Conservation (phyloP, 2,329 filamentous ascomycete species). For the Tetracladium maxilliforme region DNA sequence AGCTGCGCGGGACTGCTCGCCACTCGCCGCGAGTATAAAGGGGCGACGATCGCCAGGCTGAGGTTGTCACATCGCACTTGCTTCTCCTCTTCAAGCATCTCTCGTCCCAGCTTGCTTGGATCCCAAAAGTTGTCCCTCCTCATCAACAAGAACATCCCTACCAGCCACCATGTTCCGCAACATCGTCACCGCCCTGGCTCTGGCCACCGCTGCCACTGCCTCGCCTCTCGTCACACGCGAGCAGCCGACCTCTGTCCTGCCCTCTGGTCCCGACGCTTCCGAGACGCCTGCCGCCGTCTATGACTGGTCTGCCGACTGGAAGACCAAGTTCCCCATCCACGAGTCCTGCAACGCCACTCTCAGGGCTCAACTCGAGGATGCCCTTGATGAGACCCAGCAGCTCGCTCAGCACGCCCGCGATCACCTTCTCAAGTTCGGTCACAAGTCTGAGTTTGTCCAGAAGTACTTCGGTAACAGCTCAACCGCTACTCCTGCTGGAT, state of each 20-base stretch:
- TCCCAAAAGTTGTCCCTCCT: too few relatives aligned
- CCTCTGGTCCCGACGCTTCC: too few relatives aligned
- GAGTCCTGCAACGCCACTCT: slow-evolving; percentile 51
- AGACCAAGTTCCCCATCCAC: slow-evolving; percentile 34
- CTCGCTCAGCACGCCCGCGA: slow-evolving; percentile 46
- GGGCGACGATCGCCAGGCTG: too few relatives aligned
- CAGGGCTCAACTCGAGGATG: slow-evolving; percentile 35
- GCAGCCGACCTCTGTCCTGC: too few relatives aligned
- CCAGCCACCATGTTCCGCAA: too few relatives aligned
- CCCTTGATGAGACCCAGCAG: slow-evolving; percentile 39
- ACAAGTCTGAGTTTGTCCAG: slow-evolving; percentile 39
- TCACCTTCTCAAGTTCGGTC: slow-evolving; percentile 42
- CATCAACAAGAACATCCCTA: too few relatives aligned
- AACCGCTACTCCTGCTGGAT: slow-evolving; percentile 43
- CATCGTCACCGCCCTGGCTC: slow-evolving; percentile 1
- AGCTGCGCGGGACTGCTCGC: too few relatives aligned
- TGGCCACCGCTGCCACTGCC: not conserved
- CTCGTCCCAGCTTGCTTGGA: too few relatives aligned
- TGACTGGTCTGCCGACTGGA: slow-evolving; percentile 1
- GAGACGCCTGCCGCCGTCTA: not conserved
- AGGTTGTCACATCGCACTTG: too few relatives aligned
- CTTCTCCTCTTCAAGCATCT: too few relatives aligned
- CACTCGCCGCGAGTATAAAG: too few relatives aligned
- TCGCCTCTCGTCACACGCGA: too few relatives aligned
- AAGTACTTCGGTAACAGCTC: slow-evolving; percentile 53